Evolutionary conservation across 2,329 filamentous ascomycete genomes (phyloP).

Genomic region (Westerdykella sp.): DNA sequence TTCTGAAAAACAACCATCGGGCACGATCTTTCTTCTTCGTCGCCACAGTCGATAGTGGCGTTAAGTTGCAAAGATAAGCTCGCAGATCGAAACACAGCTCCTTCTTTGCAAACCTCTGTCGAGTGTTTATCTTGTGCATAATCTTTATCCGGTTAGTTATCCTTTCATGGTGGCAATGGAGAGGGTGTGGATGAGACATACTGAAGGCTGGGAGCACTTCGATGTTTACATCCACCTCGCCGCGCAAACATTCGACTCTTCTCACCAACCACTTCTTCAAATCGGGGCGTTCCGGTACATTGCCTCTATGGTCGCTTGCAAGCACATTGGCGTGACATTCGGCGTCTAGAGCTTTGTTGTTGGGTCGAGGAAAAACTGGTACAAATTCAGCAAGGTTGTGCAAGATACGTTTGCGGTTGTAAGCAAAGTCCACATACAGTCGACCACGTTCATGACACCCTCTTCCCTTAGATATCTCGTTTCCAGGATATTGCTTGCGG

Average conservation of each 20-base stretch:
- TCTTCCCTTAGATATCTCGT: slow-evolving; percentile 73
- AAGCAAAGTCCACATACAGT: slow-evolving; percentile 39
- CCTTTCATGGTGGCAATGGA: slow-evolving; percentile 23
- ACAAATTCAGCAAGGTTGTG: too few species aligned
- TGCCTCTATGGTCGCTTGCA: too few species aligned
- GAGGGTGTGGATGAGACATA: not conserved
- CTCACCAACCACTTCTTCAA: slow-evolving; percentile 67
- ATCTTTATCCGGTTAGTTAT: slow-evolving; percentile 29
- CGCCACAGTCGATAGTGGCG: slow-evolving; percentile 58
- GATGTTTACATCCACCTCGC: slow-evolving; percentile 57
- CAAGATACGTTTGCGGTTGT: too few species aligned
- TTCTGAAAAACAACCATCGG: slow-evolving; percentile 54
- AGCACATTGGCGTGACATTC: slow-evolving; percentile 20
- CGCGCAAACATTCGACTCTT: slow-evolving; percentile 66
- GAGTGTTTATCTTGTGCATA: slow-evolving; percentile 60
- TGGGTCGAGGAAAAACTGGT: slow-evolving; percentile 60
- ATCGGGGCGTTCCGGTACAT: slow-evolving; percentile 7
- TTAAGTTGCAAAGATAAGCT: slow-evolving; percentile 59
- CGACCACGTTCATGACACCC: slow-evolving; percentile 65
- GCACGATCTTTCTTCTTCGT: slow-evolving; percentile 37
- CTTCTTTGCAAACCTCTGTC: slow-evolving; percentile 45
- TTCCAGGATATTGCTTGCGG: slow-evolving; percentile 67
- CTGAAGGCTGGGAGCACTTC: slow-evolving; percentile 58
- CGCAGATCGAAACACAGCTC: slow-evolving; percentile 56
- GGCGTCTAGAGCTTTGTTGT: slow-evolving; percentile 48